Conservation (phyloP, 2,329 filamentous ascomycete species). For the Chrysoporthe cubensis region DNA sequence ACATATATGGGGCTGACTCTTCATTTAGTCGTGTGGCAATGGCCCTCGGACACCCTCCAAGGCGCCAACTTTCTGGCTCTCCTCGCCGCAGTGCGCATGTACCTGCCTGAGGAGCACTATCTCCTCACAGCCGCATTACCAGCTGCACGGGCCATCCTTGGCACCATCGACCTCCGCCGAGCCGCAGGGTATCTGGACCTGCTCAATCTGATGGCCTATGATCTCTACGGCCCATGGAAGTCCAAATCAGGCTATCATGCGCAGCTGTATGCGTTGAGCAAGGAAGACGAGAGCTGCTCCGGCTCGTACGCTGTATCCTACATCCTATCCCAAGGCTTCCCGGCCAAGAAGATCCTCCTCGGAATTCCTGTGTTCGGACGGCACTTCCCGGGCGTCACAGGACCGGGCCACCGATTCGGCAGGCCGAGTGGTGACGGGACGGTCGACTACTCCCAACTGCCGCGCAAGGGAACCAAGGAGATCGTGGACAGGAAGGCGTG, state of each 20-base stretch:
- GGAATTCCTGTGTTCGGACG: conserved; percentile 78
- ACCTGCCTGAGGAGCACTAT: conserved; percentile 71
- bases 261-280: conserved; percentile 67
- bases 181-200: conserved; percentile 71
- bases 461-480: conserved; percentile 64
- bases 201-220: conserved; percentile 80
- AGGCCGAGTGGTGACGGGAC: conserved; percentile 67
- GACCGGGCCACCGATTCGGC: conserved; percentile 64
- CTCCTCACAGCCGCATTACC: conserved; percentile 74
- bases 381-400: conserved; percentile 69
- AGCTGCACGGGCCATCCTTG: conserved; percentile 66
- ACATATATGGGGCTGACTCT: not conserved
- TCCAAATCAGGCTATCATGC: conserved; percentile 72
- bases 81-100: conserved; percentile 66
- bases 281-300: conserved; percentile 63
- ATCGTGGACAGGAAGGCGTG: conserved; percentile 68
- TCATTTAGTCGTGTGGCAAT: conserved; percentile 76
- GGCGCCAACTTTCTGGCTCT: conserved; percentile 73
- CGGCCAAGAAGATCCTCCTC: conserved; percentile 71
- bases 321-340: conserved; percentile 67
- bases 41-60: conserved; percentile 68
- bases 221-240: conserved; percentile 76
- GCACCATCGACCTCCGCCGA: conserved; percentile 68
- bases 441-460: conserved; percentile 76
- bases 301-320: conserved; percentile 70